Conservation (phyloP, 495 filamentous ascomycete species). For the Chaetomidium leptoderma region DNA sequence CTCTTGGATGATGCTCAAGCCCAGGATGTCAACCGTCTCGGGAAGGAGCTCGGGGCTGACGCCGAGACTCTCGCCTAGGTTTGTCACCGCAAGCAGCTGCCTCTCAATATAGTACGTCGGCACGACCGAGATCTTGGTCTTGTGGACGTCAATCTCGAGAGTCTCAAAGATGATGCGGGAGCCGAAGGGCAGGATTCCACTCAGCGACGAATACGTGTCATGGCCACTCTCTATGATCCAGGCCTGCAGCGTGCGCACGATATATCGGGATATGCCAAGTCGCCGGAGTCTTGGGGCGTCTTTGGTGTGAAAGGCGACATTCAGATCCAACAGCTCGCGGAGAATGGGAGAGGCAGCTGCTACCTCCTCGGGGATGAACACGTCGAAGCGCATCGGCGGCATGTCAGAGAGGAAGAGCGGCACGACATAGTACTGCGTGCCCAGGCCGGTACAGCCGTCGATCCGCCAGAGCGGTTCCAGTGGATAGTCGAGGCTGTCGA, state of each 20-base stretch:
- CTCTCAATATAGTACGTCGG: slow-evolving; percentile 42
- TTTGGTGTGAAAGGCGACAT: slow-evolving; percentile 46
- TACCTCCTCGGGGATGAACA: slow-evolving; percentile 45
- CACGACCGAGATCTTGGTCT: slow-evolving; percentile 37
- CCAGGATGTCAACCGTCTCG: slow-evolving; percentile 36
- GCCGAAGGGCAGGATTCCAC: slow-evolving; percentile 40
- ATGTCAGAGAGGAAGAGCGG: slow-evolving; percentile 39
- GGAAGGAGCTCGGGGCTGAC: slow-evolving; percentile 30
- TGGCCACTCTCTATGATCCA: slow-evolving; percentile 32
- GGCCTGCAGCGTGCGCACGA: slow-evolving; percentile 41
- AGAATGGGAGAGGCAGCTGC: slow-evolving; percentile 28
- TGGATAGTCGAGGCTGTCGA: slow-evolving; percentile 45
- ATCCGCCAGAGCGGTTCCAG: slow-evolving; percentile 42
- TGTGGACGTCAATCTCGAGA: slow-evolving; percentile 36
- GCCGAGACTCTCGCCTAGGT: slow-evolving; percentile 30
- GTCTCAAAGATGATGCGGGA: slow-evolving; percentile 46
- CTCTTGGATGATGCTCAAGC: slow-evolving; percentile 38
- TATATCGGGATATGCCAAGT: slow-evolving; percentile 41
- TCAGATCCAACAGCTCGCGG: slow-evolving; percentile 42
- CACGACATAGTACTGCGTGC: slow-evolving; percentile 46
- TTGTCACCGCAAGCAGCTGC: slow-evolving; percentile 33
- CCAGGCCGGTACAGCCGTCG: slow-evolving; percentile 47
- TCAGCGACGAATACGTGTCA: slow-evolving; percentile 18
- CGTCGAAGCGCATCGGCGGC: slow-evolving; percentile 47
- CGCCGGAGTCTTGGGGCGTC: slow-evolving; percentile 36